Percentiles rank a stretch among this genome's conserved stretches.
Conservation (phyloP, 2,329 filamentous ascomycete species). For the Colletotrichum costaricense region DNA sequence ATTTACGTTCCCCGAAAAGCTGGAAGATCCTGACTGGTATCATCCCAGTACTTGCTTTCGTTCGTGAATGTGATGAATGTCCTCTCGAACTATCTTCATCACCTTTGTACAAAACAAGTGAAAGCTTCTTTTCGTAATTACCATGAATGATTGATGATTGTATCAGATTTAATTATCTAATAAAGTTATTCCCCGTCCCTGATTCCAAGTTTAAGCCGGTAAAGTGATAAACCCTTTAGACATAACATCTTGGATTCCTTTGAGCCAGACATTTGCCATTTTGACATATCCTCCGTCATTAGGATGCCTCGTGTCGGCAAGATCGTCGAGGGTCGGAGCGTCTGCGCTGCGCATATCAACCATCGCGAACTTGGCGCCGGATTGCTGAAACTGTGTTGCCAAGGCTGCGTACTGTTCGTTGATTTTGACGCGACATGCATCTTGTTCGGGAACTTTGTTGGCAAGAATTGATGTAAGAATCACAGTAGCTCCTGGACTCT, state of each 20-base stretch:
- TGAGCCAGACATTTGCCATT: constrained; percentile 33
- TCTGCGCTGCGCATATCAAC: constrained; percentile 38
- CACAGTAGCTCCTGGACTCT: constrained; percentile 34
- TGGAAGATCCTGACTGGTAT: too few species aligned
- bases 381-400: constrained; percentile 12
- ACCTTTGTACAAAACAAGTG: too few species aligned
- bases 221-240: constrained; percentile 31
- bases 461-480: constrained; percentile 25
- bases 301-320: constrained; percentile 29
- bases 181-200: neutral
- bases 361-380: constrained; percentile 34
- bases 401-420: constrained; percentile 34
- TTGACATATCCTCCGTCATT: constrained; percentile 33
- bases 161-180: neutral
- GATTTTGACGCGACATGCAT: constrained; percentile 34
- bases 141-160: neutral
- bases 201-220: neutral
- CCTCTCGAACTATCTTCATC: too few species aligned
- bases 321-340: constrained; percentile 30
- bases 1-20: too few species aligned
- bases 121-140: too few species aligned
- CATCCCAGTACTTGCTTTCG: too few species aligned
- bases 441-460: constrained; percentile 31
- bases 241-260: constrained; percentile 32
- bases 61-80: too few species aligned